Base-by-base conservation (phyloP, 805 yeast species). In the Nakazawaea populi region DNA sequence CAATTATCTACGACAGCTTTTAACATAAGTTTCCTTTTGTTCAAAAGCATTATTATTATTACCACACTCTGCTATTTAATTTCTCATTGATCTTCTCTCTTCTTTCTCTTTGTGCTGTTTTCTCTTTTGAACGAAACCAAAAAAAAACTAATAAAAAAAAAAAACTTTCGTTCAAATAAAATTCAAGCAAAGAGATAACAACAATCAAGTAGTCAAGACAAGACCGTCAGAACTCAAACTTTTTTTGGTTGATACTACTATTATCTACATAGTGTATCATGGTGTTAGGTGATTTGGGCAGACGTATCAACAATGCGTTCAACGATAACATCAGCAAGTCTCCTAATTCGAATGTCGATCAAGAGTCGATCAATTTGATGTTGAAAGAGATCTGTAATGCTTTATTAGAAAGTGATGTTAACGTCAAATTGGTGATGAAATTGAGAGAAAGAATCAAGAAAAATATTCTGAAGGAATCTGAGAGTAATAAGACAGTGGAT, bases 341-440 rank as follows among this genome's bases (percentile, higher is more conserved):
- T 6, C 70, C 66, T 47, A 77, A 74, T 14, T 74, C 80, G 39
- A 85, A 79, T 54, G 88, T 83, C 51, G 76, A 76, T 56, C 71
- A 69, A 37, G 66, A 73, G 31, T 85, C 84, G 11, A 76, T 87
- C 47, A 89, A 85, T 60, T 65, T 65, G 34, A 80, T 91, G 85
- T 71, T 94, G 59, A 92, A 92, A 65, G 96, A 87, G 60, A 84
- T 92, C 47, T 88, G 95, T 52, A 84, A 87, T 53, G 99, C 99
- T 0, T 76, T 92, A 52, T 73, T 94, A 52, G 97, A 91, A 67
- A 78, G 94, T n/a, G 99, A 92, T 68, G 98, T 92, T 28, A 94
- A 94, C 62, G 83, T 94, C 63, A 81, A 79, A 58, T 74, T 92
- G 45, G 99, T 92, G 31, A 82, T 88, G 38, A 77, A 76, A 55